phyloP scores from a whole-genome alignment of 257 asterid species.

The Przewalskia tangutica region DNA sequence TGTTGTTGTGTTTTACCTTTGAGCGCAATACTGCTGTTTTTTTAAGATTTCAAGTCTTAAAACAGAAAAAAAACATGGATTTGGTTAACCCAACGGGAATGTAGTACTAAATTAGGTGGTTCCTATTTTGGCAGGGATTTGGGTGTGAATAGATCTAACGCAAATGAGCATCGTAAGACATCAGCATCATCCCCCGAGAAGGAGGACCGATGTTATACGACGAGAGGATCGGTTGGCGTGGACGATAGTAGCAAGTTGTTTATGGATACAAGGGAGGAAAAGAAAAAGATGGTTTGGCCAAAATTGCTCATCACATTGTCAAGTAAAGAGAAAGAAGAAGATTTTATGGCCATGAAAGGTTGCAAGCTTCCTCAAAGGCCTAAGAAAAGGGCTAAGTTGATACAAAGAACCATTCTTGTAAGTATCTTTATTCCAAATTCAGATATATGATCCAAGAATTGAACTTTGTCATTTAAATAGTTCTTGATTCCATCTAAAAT shows the following conservation, averaged over 20 bases:
- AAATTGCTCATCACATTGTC: conserved; percentile 24
- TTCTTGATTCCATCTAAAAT: not conserved
- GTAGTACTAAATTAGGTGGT: not conserved
- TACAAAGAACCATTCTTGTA: conserved; percentile 29
- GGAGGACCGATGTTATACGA: conserved; percentile 68
- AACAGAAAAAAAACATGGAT: not conserved
- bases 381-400: conserved; percentile 36
- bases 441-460: not conserved
- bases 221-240: conserved; percentile 63
- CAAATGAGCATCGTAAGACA: conserved; percentile 42
- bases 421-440: not conserved
- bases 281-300: conserved; percentile 29
- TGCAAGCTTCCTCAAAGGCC: conserved; percentile 44
- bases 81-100: not conserved
- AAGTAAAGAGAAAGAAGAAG: conserved; percentile 37
- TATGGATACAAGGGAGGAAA: conserved; percentile 30
- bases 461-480: not conserved
- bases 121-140: conserved; percentile 39
- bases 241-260: conserved; percentile 51
- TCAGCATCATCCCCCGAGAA: conserved; percentile 61
- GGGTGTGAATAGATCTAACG: conserved; percentile 44
- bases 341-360: conserved; percentile 42
- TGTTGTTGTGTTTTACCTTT: not conserved
- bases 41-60: not conserved
- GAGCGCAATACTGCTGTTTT: not conserved